Base-by-base conservation (phyloP, 495 filamentous ascomycete genomes). In the Tuber umbilicatum region DNA sequence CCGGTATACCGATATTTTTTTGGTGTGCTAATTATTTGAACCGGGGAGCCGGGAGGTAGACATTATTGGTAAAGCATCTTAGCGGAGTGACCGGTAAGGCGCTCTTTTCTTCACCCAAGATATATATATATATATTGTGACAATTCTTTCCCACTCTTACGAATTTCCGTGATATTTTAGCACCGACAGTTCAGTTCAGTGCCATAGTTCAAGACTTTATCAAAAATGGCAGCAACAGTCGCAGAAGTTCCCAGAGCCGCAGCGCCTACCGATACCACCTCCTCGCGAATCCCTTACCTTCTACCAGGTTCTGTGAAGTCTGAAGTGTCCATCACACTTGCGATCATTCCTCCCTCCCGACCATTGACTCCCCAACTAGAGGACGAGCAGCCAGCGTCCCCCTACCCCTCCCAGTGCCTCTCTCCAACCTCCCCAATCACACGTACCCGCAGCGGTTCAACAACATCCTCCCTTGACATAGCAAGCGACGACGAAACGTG, bases 331-430 rank as follows among this genome's bases (percentile, higher is more conserved):
- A 71, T 73, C n/a, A 76, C 70, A 23, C 74, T 76, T 41, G 72
- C 76, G 17, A 72, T 76, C 19, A 72, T 72, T 43, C 76, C 76
- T 16, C 70, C 70, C 17, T 73, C 74, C 3, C 70, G 70, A 17
- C 74, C 76, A 31, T 23, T 55, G 27, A 76, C 69, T 42, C 73
- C 55, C n/a, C 47, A 40, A 64, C 55, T 6, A 64, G 55, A 35
- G 27, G 55, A 35, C 12, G 55, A 64, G 2, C 55, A 35, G 55
- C 55, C 55, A 19, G 27, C 27, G 12, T 64, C 55, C 4, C 27
- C 55, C 12, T 5, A 31, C 55, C 55, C 27, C 14, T 35, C 27
- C 55, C 55, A 35, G 55, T 17, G 12, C 31, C 55, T 64, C 12
- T 64, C 27, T 6, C 55, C 55, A 35, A 35, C 55, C 55, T 64